Evolutionary conservation across 768 basidiomycete species (phyloP).

Genomic region (Boletus subcaerulescens): DNA sequence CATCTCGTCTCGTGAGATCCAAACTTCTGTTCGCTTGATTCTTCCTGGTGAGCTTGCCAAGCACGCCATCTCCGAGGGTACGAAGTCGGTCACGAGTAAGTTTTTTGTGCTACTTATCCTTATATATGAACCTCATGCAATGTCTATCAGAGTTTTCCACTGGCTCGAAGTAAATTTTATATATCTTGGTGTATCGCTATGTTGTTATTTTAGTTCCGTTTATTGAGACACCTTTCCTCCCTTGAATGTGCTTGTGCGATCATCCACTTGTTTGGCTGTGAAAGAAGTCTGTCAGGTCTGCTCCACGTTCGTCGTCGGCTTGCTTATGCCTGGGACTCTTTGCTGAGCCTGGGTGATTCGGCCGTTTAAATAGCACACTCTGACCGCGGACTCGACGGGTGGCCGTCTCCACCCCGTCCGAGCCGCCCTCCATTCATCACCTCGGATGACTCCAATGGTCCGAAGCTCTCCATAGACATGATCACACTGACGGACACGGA

Average conservation of each 20-base stretch:
- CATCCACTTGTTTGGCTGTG: not conserved
- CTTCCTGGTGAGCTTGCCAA: slow-evolving; percentile 84
- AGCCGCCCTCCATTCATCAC: not conserved
- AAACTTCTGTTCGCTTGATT: slow-evolving; percentile 80
- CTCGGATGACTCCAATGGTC: no score
- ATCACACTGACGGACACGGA: no score
- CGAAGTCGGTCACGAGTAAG: slow-evolving; percentile 68
- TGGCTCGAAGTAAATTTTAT: slow-evolving; percentile 47
- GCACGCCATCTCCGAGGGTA: slow-evolving; percentile 87
- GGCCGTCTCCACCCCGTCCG: not conserved
- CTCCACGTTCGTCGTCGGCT: not conserved
- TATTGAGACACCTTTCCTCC: slow-evolving; percentile 32
- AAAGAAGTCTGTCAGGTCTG: not conserved
- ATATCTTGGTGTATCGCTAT: slow-evolving; percentile 32
- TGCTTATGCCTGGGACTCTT: no score
- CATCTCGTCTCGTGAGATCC: slow-evolving; percentile 89
- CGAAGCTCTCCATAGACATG: no score
- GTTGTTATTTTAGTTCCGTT: slow-evolving; percentile 30
- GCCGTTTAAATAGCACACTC: no score
- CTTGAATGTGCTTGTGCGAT: not conserved
- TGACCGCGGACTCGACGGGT: not conserved
- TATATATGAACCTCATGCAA: slow-evolving; percentile 8
- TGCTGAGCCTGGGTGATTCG: no score
- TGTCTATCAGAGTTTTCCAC: slow-evolving; percentile 53
- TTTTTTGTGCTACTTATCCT: slow-evolving; percentile 2